These are phyloP conservation scores for Eucalyptus victrix DNA, from an alignment of 345 rosid genomes.

Conservation along the genomic window DNA sequence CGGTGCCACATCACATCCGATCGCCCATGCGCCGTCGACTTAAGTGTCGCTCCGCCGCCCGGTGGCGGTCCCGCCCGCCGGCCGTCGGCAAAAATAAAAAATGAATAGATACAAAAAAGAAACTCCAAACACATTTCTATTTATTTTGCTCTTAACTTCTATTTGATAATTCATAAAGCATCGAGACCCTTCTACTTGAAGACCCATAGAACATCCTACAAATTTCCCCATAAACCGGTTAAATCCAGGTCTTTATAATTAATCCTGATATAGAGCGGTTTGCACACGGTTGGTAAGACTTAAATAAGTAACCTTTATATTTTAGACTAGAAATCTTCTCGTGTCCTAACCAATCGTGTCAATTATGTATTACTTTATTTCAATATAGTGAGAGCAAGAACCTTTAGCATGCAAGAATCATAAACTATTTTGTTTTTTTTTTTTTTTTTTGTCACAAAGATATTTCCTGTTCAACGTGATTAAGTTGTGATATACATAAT, in stretches of 20 bases:
- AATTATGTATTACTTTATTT: background rate
- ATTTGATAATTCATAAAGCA: background rate
- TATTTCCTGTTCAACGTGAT: background rate
- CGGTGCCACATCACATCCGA: too few relatives aligned
- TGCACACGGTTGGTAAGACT: background rate
- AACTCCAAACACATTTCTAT: too few relatives aligned
- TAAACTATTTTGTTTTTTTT: background rate
- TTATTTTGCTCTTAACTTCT: background rate
- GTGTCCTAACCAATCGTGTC: background rate
- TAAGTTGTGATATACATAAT: background rate
- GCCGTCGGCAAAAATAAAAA: too few relatives aligned
- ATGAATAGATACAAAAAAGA: too few relatives aligned
- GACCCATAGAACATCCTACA: background rate
- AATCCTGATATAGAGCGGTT: fast-evolving
- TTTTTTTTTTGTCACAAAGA: background rate
- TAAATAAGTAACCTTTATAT: background rate
- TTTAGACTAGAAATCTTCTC: background rate
- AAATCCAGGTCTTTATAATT: background rate
- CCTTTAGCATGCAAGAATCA: background rate
- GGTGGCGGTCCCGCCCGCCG: too few relatives aligned
- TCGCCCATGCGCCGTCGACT: too few relatives aligned
- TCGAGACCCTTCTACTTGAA: background rate
- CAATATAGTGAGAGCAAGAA: background rate
- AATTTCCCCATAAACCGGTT: background rate
- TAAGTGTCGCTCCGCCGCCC: too few relatives aligned